Evolutionary conservation across 148 eudicot species (phyloP).

Genomic region (Diospyros lotus): DNA sequence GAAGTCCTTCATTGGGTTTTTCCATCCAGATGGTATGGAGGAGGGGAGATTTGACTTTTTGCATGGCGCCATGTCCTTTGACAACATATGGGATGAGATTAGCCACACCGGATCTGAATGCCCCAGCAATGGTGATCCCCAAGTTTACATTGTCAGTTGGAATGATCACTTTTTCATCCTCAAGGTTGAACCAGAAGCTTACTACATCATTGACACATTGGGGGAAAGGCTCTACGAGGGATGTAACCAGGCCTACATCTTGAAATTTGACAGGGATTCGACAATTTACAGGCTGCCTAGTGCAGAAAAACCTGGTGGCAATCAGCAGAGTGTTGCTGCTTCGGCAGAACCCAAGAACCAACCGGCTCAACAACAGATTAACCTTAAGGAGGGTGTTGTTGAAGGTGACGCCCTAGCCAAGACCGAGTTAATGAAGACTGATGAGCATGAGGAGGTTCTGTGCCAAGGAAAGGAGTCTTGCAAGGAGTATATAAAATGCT

Average conservation of each 20-base stretch:
- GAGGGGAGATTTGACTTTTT: slow-evolving; percentile 82
- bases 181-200: slow-evolving; percentile 63
- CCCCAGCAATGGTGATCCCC: slow-evolving; percentile 26
- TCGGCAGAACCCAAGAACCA: slow-evolving; percentile 10
- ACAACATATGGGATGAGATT: slow-evolving; percentile 84
- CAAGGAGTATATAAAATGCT: slow-evolving; percentile 84
- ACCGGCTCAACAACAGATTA: slow-evolving; percentile 4
- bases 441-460: slow-evolving; percentile 31
- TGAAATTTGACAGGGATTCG: slow-evolving; percentile 54
- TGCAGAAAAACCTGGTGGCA: slow-evolving; percentile 29
- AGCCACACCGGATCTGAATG: slow-evolving; percentile 23
- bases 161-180: slow-evolving; percentile 76
- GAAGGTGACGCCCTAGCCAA: slow-evolving; percentile 1
- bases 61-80: slow-evolving; percentile 89
- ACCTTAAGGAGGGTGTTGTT: slow-evolving; percentile 7
- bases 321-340: slow-evolving; percentile 24
- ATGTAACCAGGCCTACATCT: slow-evolving; percentile 66
- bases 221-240: slow-evolving; percentile 76
- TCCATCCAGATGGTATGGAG: slow-evolving; percentile 65
- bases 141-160: slow-evolving; percentile 74
- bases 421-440: slow-evolving; percentile 16
- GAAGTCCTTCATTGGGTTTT: slow-evolving; percentile 78
- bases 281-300: slow-evolving; percentile 44
- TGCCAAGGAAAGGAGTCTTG: slow-evolving; percentile 81
- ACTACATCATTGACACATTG: slow-evolving; percentile 61